phyloP scores from a whole-genome alignment of 108 stramenopile species.

The Chaetoceros tenuissimus region DNA sequence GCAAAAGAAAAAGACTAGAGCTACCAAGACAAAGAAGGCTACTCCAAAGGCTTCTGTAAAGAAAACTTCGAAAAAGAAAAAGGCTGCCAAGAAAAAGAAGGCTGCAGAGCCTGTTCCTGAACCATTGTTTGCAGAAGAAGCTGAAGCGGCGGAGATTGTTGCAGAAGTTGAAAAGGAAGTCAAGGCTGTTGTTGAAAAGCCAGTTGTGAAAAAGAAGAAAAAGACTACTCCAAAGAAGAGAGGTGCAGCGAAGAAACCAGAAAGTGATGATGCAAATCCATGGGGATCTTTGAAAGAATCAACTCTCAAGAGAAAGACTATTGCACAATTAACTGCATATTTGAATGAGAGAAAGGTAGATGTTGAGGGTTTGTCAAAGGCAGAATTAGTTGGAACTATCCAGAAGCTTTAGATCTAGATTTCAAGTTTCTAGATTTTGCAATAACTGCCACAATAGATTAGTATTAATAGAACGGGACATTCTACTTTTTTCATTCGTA shows the following conservation, averaged over 20 bases:
- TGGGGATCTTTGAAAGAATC: conserved; percentile 20
- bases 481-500: too few relatives aligned
- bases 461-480: too few relatives aligned
- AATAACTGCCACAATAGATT: too few relatives aligned
- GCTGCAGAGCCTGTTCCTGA: not conserved
- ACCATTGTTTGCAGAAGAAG: not conserved
- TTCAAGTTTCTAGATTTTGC: too few relatives aligned
- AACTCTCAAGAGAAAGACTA: conserved; percentile 28
- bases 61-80: conserved; percentile 1
- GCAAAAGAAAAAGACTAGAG: not conserved
- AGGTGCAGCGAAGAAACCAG: not conserved
- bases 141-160: not conserved
- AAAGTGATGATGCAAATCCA: not conserved
- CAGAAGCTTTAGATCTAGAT: not conserved
- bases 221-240: not conserved
- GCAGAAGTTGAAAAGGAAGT: not conserved
- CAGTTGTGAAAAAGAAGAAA: not conserved
- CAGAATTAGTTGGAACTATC: not conserved
- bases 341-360: conserved; percentile 5
- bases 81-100: not conserved
- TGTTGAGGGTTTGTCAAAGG: not conserved
- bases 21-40: not conserved
- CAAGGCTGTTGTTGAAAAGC: conserved; percentile 2
- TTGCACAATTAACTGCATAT: conserved; percentile 19
- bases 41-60: conserved; percentile 1